These are phyloP conservation scores for Atkinsonella texensis DNA, from an alignment of 2,329 filamentous ascomycete species.

Conservation along the genomic window DNA sequence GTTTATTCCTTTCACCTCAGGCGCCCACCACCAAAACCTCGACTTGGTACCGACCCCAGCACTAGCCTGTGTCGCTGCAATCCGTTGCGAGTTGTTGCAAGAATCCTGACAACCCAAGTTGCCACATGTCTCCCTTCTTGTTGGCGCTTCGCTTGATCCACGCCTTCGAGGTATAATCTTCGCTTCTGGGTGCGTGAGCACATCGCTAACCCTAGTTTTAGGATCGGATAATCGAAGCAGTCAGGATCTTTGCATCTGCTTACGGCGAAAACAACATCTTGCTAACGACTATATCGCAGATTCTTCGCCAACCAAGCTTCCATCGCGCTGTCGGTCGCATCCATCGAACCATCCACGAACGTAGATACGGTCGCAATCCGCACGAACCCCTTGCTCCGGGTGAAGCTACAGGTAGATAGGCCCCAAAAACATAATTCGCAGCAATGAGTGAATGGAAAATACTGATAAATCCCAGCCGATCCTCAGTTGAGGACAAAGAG, in stretches of 20 bases:
- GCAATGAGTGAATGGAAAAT: not conserved
- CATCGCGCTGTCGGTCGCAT: slow-evolving; percentile 41
- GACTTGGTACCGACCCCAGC: too few relatives aligned
- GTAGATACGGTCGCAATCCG: slow-evolving; percentile 35
- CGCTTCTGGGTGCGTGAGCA: not conserved
- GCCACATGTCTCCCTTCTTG: slow-evolving; percentile 20
- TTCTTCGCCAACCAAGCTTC: slow-evolving; percentile 38
- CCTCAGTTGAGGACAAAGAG: slow-evolving; percentile 15
- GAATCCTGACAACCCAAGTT: not conserved
- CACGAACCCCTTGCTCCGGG: slow-evolving; percentile 38
- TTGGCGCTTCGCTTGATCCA: slow-evolving; percentile 23
- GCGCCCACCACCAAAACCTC: too few relatives aligned
- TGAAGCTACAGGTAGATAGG: slow-evolving; percentile 36
- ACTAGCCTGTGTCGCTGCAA: too few relatives aligned
- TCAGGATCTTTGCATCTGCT: slow-evolving; percentile 9
- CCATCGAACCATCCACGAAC: slow-evolving; percentile 36
- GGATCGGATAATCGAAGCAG: slow-evolving; percentile 23
- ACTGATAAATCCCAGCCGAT: slow-evolving; percentile 16
- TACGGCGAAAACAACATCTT: not conserved
- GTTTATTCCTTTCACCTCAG: too few relatives aligned
- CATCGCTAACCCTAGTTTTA: slow-evolving; percentile 10
- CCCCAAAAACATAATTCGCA: not conserved
- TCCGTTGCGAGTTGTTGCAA: too few relatives aligned
- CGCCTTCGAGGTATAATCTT: slow-evolving; percentile 19
- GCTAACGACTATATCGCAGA: slow-evolving; percentile 18